Percentiles rank a stretch among this genome's conserved stretches.
These are phyloP conservation scores for Coffea eugenioides DNA, from an alignment of 257 asterid genomes.

Conservation along the genomic window DNA sequence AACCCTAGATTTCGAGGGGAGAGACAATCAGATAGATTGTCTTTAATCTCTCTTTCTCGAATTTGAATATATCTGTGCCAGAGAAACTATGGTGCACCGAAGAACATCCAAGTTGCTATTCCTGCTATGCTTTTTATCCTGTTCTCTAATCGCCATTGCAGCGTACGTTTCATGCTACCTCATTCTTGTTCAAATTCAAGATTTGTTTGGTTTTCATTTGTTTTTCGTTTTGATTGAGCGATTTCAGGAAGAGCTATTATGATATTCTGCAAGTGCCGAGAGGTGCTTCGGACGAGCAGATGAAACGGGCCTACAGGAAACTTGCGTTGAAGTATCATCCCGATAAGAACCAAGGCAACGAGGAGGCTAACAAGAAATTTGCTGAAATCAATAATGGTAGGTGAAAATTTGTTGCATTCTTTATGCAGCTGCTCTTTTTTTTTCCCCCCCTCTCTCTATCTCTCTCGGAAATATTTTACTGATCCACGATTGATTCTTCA, in stretches of 20 bases:
- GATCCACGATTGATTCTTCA: conserved; percentile 24
- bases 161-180: conserved; percentile 52
- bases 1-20: conserved; percentile 29
- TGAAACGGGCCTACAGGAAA: conserved; percentile 87
- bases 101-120: conserved; percentile 48
- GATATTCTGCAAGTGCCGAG: conserved; percentile 73
- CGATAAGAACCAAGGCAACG: conserved; percentile 87
- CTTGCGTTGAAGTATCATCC: conserved; percentile 96
- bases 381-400: conserved; percentile 92
- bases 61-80: conserved; percentile 47
- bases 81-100: conserved; percentile 58
- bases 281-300: conserved; percentile 89
- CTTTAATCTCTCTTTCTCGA: neutral
- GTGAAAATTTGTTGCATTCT: neutral
- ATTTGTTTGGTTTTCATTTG: neutral
- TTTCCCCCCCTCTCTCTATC: neutral
- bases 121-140: conserved; percentile 46
- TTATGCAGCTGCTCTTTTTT: neutral
- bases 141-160: conserved; percentile 56
- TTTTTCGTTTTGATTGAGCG: neutral
- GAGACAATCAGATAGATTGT: conserved; percentile 5
- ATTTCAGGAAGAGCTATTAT: conserved; percentile 76
- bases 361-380: conserved; percentile 87
- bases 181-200: neutral
- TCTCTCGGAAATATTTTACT: neutral